Conservation (phyloP, 495 filamentous ascomycete genomes). For the Talaromyces adpressus region DNA sequence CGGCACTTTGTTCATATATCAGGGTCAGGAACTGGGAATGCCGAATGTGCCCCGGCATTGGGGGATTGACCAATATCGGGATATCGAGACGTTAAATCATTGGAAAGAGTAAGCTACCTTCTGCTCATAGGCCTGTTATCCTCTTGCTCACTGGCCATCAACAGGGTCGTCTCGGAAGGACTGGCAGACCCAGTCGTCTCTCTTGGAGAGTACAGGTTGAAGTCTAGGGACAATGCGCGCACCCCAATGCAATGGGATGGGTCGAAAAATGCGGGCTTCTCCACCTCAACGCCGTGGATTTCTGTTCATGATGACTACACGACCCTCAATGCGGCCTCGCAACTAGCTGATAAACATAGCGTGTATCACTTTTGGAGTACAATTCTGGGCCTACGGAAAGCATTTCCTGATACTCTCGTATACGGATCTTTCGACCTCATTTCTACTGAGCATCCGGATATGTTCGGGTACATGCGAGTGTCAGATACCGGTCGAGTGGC, state of each 20-base stretch:
- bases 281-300: conserved; percentile 42
- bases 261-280: conserved; percentile 35
- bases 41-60: conserved; percentile 50
- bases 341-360: conserved; percentile 23
- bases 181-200: conserved; percentile 11
- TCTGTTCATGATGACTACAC: conserved; percentile 38
- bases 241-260: conserved; percentile 40
- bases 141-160: background rate
- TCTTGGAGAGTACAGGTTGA: conserved; percentile 18
- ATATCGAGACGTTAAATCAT: conserved; percentile 55
- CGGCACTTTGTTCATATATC: conserved; percentile 62
- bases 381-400: conserved; percentile 35
- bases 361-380: conserved; percentile 42
- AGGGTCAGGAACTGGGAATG: conserved; percentile 66
- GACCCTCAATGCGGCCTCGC: conserved; percentile 30
- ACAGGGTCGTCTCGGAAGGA: background rate
- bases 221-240: conserved; percentile 39
- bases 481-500: background rate
- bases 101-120: conserved; percentile 29
- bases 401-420: conserved; percentile 41
- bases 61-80: conserved; percentile 52
- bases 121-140: background rate
- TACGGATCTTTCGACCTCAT: conserved; percentile 41
- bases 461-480: background rate
- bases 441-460: background rate